Evolutionary conservation across 2,329 filamentous ascomycete species (phyloP), one percentile per base, ranked within the genome.

Genomic region (Monilinia fructicola): DNA sequence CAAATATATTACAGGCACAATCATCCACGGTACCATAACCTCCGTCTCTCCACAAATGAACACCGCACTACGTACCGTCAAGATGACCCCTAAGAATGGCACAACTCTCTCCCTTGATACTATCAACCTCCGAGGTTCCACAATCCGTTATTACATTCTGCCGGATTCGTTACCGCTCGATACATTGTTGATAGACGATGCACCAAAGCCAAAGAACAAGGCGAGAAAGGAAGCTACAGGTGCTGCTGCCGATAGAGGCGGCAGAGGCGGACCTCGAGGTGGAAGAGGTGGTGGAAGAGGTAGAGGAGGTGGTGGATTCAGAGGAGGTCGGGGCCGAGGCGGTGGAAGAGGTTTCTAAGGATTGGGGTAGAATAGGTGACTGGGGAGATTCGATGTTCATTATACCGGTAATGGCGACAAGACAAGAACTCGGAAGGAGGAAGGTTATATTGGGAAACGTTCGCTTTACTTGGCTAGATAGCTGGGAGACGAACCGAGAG

Each of bases 201-300:
- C 92, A 75, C 93, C 94, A 62, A 99, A 99, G 84, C 94, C 95
- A 69, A 98, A 98, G 90, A 99, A 99, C 83, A 99, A 99, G 88
- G 94, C 95, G 35, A 87, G 94, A 77, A 99, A 99, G 85, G 95
- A 98, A 81, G 85, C 86, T 54, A 84, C 83, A 54, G 82, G 83
- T 12, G 79, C 80, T 35, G 78, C 80, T 38, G 78, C 81, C 55
- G 77, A 80, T 26, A 73, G 80, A 55, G 78, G 81, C 31, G 76
- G 82, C 48, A 75, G 83, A 54, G 77, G 82, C 38, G 78, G 77
- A 23, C 68, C 76, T 52, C 78, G 81, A 70, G 78, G 80, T 66
- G 77, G 84, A 40, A 82, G 80, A 68, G 77, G 84, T 44, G 82
- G 87, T 67, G 79, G 84, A 48, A 83, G 86, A 28, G 75, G 78